Conservation (phyloP, 768 basidiomycete species). For the Roridomyces roridus region DNA sequence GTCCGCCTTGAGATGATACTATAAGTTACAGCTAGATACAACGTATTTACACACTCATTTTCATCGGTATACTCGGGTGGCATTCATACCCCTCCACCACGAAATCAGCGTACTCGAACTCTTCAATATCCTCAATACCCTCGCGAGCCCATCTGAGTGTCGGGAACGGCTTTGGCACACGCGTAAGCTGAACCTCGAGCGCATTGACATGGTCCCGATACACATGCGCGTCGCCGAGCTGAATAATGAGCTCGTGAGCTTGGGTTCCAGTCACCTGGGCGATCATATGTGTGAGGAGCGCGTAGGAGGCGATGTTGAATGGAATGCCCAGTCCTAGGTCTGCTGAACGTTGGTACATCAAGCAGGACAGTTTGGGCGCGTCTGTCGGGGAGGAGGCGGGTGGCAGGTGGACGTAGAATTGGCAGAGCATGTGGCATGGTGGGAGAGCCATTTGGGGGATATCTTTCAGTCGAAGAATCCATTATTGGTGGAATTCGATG, state of each 20-base stretch:
- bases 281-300: conserved; percentile 96
- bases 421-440: conserved; percentile 98
- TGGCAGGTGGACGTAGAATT: conserved; percentile 96
- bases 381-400: conserved; percentile 48
- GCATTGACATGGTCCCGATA: conserved; percentile 92
- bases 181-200: conserved; percentile 79
- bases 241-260: conserved; percentile 90
- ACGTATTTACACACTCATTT: conserved; percentile 81
- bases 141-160: conserved; percentile 75
- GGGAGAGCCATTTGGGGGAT: conserved; percentile 95
- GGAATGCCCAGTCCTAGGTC: conserved; percentile 97
- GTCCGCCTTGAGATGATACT: too few relatives aligned
- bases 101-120: conserved; percentile 81
- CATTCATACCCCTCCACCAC: conserved; percentile 88
- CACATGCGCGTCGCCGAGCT: conserved; percentile 97
- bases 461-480: too few relatives aligned
- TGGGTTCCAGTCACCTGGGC: conserved; percentile 89
- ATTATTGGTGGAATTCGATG: too few relatives aligned
- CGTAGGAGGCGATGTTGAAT: conserved; percentile 99
- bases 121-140: conserved; percentile 73
- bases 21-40: too few relatives aligned
- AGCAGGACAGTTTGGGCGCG: conserved; percentile 83
- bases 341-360: conserved; percentile 98
- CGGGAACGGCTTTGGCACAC: conserved; percentile 85
- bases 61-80: conserved; percentile 87